Percentiles rank a stretch among this genome's conserved stretches.
Conservation (phyloP, 257 asterid genomes). For the Lycium ferocissimum region DNA sequence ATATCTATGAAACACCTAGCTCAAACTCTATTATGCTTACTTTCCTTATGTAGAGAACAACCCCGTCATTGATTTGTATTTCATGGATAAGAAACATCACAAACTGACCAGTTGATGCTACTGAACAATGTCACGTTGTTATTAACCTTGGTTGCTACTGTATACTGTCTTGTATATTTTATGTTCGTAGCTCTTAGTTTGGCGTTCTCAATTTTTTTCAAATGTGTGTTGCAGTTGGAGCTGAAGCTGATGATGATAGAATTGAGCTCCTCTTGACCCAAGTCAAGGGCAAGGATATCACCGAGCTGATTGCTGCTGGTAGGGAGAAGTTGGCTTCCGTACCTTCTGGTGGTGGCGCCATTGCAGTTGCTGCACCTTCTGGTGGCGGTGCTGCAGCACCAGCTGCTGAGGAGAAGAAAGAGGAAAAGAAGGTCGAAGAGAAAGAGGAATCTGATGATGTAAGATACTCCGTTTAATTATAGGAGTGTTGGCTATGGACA, state of each 20-base stretch:
- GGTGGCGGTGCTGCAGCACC: slow-evolving; percentile 28
- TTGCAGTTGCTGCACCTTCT: slow-evolving; percentile 30
- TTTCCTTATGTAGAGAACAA: background rate
- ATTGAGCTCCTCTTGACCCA: slow-evolving; percentile 46
- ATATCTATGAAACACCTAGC: background rate
- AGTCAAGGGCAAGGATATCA: slow-evolving; percentile 52
- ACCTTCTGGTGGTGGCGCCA: slow-evolving; percentile 25
- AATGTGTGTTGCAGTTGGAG: slow-evolving; percentile 28
- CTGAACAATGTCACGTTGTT: background rate
- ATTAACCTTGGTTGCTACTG: background rate
- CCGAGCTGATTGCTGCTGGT: slow-evolving; percentile 40
- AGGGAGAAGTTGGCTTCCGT: slow-evolving; percentile 35
- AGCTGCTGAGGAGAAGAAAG: slow-evolving; percentile 23
- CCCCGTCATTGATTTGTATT: background rate
- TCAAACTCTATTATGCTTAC: background rate
- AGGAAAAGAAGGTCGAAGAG: slow-evolving; percentile 23
- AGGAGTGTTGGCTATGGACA: background rate
- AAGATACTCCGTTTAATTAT: background rate
- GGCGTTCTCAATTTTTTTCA: background rate
- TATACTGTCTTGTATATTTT: background rate
- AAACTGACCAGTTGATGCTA: background rate
- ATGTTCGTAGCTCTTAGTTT: background rate
- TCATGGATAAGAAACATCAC: background rate
- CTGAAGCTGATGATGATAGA: slow-evolving; percentile 51
- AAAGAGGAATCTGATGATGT: slow-evolving; percentile 29